A percentile compares a stretch with the other conserved stretches of the same genome.
Evolutionary conservation across 169 alveolate species (phyloP).

Genomic region (Neospora caninum): DNA sequence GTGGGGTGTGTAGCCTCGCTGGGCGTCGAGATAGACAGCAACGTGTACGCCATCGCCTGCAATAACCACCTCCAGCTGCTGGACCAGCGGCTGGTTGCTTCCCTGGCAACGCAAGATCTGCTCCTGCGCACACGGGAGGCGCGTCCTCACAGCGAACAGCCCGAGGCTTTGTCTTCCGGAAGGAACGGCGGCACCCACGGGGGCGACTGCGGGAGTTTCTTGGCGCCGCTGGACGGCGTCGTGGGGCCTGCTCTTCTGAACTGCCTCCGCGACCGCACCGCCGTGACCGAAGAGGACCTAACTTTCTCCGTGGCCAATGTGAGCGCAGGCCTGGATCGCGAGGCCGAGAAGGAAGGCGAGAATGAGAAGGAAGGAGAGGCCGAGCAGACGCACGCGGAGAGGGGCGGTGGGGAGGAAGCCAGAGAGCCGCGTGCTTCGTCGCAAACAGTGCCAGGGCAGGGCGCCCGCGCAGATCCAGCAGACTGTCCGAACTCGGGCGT

Average conservation of each 20-base stretch:
- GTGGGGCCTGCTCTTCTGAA: not conserved
- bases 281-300: not conserved
- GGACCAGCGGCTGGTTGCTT: not conserved
- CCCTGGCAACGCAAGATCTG: not conserved
- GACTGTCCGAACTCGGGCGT: not conserved
- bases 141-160: not conserved
- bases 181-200: not conserved
- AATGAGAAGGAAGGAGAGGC: not conserved
- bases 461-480: not conserved
- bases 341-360: not conserved
- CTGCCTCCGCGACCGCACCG: not conserved
- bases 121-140: not conserved
- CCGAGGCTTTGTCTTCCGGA: not conserved
- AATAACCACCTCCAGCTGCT: conserved; percentile 42
- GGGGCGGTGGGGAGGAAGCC: no score
- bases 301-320: not conserved
- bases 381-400: not conserved
- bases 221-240: not conserved
- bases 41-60: conserved; percentile 56
- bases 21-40: conserved; percentile 56
- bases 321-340: not conserved
- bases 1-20: conserved; percentile 57
- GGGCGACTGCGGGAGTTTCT: not conserved
- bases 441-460: not conserved
- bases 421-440: not conserved